Conservation (phyloP, 2,329 filamentous ascomycete species). For the Monilinia fructigena region DNA sequence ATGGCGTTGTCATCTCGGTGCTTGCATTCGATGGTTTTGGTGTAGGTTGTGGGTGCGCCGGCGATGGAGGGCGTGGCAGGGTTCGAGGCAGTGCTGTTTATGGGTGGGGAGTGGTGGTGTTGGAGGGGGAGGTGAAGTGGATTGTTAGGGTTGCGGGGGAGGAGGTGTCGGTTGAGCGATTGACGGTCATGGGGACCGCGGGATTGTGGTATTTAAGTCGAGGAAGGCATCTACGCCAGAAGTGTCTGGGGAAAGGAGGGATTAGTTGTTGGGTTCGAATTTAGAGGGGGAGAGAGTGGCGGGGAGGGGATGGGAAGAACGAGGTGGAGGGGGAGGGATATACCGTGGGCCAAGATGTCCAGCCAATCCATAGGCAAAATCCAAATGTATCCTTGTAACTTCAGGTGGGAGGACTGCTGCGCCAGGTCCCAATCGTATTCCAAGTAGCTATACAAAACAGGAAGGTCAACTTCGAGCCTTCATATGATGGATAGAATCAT, state of each 20-base stretch:
- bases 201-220: constrained; percentile 96
- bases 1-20: constrained; percentile 60
- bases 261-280: constrained; percentile 17
- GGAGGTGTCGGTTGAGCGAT: constrained; percentile 59
- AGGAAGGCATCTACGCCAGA: constrained; percentile 81
- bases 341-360: constrained; percentile 75
- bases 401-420: constrained; percentile 77
- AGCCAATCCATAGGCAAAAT: constrained; percentile 62
- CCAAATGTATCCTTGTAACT: constrained; percentile 71
- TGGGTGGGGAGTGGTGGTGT: constrained; percentile 21
- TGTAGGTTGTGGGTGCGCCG: constrained; percentile 35
- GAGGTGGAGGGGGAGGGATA: constrained; percentile 27
- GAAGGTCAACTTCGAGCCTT: constrained; percentile 30
- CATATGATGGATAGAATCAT: constrained; percentile 1
- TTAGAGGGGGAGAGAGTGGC: constrained; percentile 30
- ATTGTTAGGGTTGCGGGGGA: constrained; percentile 62
- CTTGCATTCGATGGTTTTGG: constrained; percentile 60
- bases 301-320: background rate
- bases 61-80: constrained; percentile 38
- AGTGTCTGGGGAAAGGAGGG: constrained; percentile 62
- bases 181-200: constrained; percentile 75
- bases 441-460: constrained; percentile 58
- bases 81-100: constrained; percentile 46
- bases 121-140: constrained; percentile 51
- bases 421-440: constrained; percentile 76